Evolutionary conservation across 2,329 filamentous ascomycete species (phyloP).

Genomic region (Chaetomiaceae sp.): DNA sequence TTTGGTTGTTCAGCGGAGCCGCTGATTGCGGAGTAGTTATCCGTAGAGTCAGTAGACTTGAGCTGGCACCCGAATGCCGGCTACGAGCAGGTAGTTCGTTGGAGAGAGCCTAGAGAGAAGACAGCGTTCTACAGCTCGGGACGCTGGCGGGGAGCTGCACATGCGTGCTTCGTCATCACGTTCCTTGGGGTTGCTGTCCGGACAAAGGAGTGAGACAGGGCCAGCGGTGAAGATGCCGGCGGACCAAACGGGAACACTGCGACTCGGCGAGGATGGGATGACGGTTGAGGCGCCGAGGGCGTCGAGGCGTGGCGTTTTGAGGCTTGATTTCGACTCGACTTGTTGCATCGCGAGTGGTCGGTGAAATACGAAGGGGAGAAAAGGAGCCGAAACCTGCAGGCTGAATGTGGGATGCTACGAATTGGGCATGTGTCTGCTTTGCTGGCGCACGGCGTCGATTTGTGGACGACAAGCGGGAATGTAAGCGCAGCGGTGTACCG

Average conservation of each 20-base stretch:
- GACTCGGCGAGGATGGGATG: background rate
- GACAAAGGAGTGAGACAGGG: slow-evolving; percentile 13
- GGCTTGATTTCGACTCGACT: background rate
- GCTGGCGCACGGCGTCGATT: background rate
- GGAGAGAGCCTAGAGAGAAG: background rate
- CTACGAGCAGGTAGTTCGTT: background rate
- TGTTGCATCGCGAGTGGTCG: background rate
- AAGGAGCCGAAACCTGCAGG: slow-evolving; percentile 2
- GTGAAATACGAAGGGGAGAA: background rate
- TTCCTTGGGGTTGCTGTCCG: background rate
- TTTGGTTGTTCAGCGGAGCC: background rate
- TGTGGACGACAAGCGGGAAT: background rate
- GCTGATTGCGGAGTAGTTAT: background rate
- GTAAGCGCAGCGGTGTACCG: background rate
- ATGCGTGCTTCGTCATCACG: slow-evolving; percentile 3
- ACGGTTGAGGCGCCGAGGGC: background rate
- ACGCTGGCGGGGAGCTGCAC: slow-evolving; percentile 12
- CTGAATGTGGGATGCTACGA: background rate
- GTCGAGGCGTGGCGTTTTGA: background rate
- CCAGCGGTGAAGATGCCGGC: slow-evolving; percentile 15
- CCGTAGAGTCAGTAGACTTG: background rate
- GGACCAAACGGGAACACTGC: slow-evolving; percentile 3
- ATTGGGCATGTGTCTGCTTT: no score
- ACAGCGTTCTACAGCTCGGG: background rate
- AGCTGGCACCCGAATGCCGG: background rate